Base-by-base conservation (phyloP, 2,329 filamentous ascomycete genomes). In the Pyrenophora teres region DNA sequence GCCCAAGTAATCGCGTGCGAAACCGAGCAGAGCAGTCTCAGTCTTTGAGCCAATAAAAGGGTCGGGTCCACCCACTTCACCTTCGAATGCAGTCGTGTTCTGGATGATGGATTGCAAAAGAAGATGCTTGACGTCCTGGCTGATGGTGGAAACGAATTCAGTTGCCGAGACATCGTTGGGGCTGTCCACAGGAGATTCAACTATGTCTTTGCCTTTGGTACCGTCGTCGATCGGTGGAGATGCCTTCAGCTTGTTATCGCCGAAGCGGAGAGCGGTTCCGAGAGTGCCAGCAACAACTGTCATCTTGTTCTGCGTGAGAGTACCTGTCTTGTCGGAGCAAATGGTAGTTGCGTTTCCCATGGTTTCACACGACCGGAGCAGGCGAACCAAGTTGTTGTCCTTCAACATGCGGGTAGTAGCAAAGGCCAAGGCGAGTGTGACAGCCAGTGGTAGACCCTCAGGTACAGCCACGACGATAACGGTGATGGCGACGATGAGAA, bases 31-130 rank as follows among this genome's bases (percentile, higher is more conserved):
- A 18, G 88, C 88, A 3, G 87, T 90, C 68, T 92, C 88, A 0
- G 88, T 92, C 74, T 90, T 91, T 4, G 88, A 90, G 25, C 88
- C 88, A 56, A 91, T 81, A 59, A 89, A 92, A 0, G 81, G 74
- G 40, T 80, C 54, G 46, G 77, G 19, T 57, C 74, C 50, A 40
- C 77, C 59, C 67, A 77, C 54, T 47, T 71, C 47, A 59, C 74
- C 46, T 70, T 80, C 51, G 70, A 82, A 70, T 70, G 72, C 72
- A 5, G 71, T 74, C 6, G 72, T 72, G 55, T 75, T 75, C 42
- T 70, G 67, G 7, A 71, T 62, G 38, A 74, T 73, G 3, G 86
- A 88, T 48, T 89, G 81, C 40, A 82, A 78, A 51, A 88, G 74
- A 9, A 87, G 65, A 1, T 75, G 70, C 65, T 83, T 86, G 39